Evolutionary conservation across 805 yeast genomes (phyloP).

Genomic region (Candida sonorensis): DNA sequence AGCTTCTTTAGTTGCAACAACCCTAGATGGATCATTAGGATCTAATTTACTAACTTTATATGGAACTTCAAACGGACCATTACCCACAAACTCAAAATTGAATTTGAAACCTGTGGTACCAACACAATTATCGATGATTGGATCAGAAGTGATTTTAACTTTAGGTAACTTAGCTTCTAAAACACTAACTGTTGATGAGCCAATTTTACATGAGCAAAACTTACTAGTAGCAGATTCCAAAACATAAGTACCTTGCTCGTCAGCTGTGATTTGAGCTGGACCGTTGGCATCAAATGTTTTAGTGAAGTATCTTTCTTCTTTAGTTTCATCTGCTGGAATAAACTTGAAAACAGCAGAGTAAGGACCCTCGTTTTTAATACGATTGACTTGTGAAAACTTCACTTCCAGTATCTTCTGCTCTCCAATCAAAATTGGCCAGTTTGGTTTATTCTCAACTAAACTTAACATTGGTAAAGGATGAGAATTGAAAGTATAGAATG

Average conservation of each 20-base stretch:
- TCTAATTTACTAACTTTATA: slow-evolving; percentile 53
- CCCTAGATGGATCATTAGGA: slow-evolving; percentile 24
- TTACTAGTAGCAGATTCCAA: slow-evolving; percentile 49
- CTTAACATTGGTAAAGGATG: slow-evolving; percentile 51
- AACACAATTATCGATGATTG: slow-evolving; percentile 80
- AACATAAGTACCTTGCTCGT: slow-evolving; percentile 60
- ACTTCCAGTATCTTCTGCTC: slow-evolving; percentile 27
- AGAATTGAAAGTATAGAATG: slow-evolving; percentile 39
- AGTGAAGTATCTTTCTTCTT: slow-evolving; percentile 11
- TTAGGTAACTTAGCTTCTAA: slow-evolving; percentile 34
- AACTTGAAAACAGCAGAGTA: slow-evolving; percentile 31
- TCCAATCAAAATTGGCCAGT: slow-evolving; percentile 23
- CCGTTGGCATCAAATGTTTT: slow-evolving; percentile 23
- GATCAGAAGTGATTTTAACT: slow-evolving; percentile 39
- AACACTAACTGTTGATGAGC: slow-evolving; percentile 46
- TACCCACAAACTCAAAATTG: slow-evolving; percentile 67
- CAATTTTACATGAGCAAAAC: slow-evolving; percentile 64
- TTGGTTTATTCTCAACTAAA: slow-evolving; percentile 31
- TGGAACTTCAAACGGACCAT: slow-evolving; percentile 71
- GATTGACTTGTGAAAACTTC: slow-evolving; percentile 15
- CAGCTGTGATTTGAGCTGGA: slow-evolving; percentile 29
- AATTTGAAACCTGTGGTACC: slow-evolving; percentile 81
- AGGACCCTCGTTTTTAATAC: slow-evolving; percentile 39
- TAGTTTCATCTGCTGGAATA: slow-evolving; percentile 20
- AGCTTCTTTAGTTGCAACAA: slow-evolving; percentile 17